Base-by-base conservation (phyloP, 1,139 yeast species). In the Eremothecium cymbalariae region DNA sequence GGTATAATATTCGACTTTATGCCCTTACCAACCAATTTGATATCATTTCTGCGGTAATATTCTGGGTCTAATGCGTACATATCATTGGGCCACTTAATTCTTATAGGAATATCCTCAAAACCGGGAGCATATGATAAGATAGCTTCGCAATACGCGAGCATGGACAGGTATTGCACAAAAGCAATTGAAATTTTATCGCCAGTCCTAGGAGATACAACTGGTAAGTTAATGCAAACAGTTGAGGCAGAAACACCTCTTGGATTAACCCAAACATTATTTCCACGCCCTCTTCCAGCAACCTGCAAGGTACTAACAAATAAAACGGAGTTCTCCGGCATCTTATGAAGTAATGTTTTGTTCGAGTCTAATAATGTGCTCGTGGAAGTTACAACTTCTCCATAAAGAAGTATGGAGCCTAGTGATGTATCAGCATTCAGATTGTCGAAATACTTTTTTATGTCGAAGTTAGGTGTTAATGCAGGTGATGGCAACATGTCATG, bases 21-120 rank as follows among this genome's bases (percentile, higher is more conserved):
- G 4, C 45, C 44, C 23, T 41, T 45, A 3, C 45, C 47, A n/a
- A 47, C 27, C 15, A 51, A 25, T 21, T 39, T 57, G 51, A 52
- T 59, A 2, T 48, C 41, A 12, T 51, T 47, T 2, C 41, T 40
- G 8, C 38, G 19, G 24, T 56, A 67, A 41, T 63, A 72, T 34
- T 75, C 76, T 0, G 94, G 93, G 42, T 73, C 76, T 47, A 77
- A 58, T 5, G 80, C 74, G 54, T 84, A 93, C 11, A 90, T 65
- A 58, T 93, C 99, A 55, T 93, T 93, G 4, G 99, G 99, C 99
- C 99, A 93, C 55, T 93, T 93, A 42, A 93, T 70, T 38, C 74
- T 70, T 8, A 88, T 67, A 0, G 95, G 97, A 48, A 90, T 60
- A 36, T 76, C 78, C 24, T 74, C 77, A 53, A 77, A 82, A 0